Conservation (phyloP, 2,329 filamentous ascomycete species). For the Parafenestella ontariensis region DNA sequence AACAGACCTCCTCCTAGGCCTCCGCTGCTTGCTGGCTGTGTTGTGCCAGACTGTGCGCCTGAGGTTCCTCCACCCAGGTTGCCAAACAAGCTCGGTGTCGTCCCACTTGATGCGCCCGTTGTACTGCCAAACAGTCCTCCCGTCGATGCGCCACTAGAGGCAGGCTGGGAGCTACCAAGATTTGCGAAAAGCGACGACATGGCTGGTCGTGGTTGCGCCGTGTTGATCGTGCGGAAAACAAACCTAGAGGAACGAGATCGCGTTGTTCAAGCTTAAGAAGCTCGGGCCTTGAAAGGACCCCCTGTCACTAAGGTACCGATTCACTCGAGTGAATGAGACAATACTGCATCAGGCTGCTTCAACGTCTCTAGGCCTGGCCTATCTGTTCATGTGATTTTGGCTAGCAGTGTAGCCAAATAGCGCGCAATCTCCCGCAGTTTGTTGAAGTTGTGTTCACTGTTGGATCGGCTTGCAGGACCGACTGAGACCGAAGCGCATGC, state of each 20-base stretch:
- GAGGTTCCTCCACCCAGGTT: conserved; percentile 34
- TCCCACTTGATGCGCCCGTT: conserved; percentile 28
- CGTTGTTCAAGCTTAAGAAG: conserved; percentile 28
- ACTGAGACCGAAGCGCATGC: background rate
- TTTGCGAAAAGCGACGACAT: conserved; percentile 46
- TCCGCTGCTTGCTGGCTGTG: conserved; percentile 37
- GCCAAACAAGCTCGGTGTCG: conserved; percentile 39
- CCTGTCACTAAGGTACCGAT: conserved; percentile 20
- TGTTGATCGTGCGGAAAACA: conserved; percentile 39
- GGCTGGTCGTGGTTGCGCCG: conserved; percentile 28
- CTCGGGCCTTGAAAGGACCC: conserved; percentile 15
- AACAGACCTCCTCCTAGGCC: conserved; percentile 44
- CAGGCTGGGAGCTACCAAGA: conserved; percentile 38
- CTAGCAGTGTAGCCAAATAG: background rate
- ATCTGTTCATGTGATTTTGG: background rate
- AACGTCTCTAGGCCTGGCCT: background rate
- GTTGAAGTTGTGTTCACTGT: background rate
- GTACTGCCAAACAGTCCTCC: conserved; percentile 36
- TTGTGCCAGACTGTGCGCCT: conserved; percentile 30
- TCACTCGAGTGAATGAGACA: conserved; percentile 5
- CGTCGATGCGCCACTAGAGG: conserved; percentile 32
- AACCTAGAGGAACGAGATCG: conserved; percentile 30
- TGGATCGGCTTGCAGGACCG: background rate
- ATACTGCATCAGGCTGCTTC: background rate
- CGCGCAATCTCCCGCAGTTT: background rate